phyloP scores from a whole-genome alignment of 371 early-diverging fungal genomes.

The Saksenaea oblongispora region DNA sequence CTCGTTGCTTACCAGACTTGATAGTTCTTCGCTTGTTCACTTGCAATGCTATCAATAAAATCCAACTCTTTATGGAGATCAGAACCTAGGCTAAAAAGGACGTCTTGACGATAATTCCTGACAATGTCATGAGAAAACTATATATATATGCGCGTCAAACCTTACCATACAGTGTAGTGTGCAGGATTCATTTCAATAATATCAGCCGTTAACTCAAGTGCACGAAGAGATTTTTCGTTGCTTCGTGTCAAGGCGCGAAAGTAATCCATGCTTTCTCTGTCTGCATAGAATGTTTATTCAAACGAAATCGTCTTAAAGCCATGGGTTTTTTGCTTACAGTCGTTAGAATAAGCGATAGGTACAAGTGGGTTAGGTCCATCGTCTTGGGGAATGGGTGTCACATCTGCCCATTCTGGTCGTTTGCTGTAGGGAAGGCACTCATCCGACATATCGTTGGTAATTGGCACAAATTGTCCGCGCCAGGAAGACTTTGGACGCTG shows the following conservation, averaged over 20 bases:
- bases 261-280: slow-evolving; percentile 84
- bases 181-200: slow-evolving; percentile 88
- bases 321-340: slow-evolving; percentile 60
- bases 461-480: not conserved
- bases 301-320: not conserved
- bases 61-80: slow-evolving; percentile 76
- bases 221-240: slow-evolving; percentile 80
- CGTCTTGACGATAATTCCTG: slow-evolving; percentile 87
- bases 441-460: not conserved
- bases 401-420: slow-evolving; percentile 75
- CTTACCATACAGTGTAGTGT: slow-evolving; percentile 94
- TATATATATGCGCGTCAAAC: not conserved
- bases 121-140: not conserved
- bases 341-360: slow-evolving; percentile 84
- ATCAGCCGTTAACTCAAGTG: slow-evolving; percentile 74
- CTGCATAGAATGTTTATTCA: slow-evolving; percentile 26
- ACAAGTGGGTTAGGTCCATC: slow-evolving; percentile 89
- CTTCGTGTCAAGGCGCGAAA: slow-evolving; percentile 78
- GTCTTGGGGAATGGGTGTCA: slow-evolving; percentile 82
- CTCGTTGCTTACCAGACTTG: slow-evolving; percentile 82
- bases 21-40: slow-evolving; percentile 87
- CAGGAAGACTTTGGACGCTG: too few species aligned
- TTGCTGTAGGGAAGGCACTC: slow-evolving; percentile 20
- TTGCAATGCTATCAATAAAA: slow-evolving; percentile 71
- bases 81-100: slow-evolving; percentile 62